phyloP scores from a whole-genome alignment of 805 yeast species.

The Teunomyces cretensis region DNA sequence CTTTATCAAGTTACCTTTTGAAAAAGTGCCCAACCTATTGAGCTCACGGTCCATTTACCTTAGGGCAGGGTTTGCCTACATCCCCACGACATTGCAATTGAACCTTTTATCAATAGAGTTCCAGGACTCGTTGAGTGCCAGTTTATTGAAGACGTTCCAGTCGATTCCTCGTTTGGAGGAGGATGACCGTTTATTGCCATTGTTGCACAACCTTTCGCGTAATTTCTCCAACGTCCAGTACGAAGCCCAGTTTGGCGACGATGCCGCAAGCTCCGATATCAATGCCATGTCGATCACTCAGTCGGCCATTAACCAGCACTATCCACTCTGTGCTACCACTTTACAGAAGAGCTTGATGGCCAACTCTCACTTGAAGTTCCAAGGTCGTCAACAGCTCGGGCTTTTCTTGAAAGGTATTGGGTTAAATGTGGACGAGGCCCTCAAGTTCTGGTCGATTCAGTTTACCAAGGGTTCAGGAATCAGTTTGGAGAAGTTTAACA shows the following conservation, averaged over 20 bases:
- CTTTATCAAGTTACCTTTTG: constrained; percentile 85
- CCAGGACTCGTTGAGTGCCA: constrained; percentile 46
- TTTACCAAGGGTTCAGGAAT: constrained; percentile 59
- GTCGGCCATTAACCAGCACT: constrained; percentile 55
- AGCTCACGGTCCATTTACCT: constrained; percentile 70
- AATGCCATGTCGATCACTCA: constrained; percentile 61
- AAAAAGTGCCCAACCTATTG: constrained; percentile 75
- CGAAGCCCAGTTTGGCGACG: constrained; percentile 38
- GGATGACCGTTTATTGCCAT: constrained; percentile 85
- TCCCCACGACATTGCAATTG: constrained; percentile 79
- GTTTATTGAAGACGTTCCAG: constrained; percentile 68
- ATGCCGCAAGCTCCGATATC: constrained; percentile 41
- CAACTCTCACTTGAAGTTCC: constrained; percentile 74
- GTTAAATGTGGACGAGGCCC: constrained; percentile 79
- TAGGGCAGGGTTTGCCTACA: constrained; percentile 71
- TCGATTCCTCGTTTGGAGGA: constrained; percentile 84
- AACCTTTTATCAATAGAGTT: constrained; percentile 71
- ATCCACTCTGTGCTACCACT: constrained; percentile 78
- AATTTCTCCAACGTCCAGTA: constrained; percentile 48
- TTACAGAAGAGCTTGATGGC: constrained; percentile 60
- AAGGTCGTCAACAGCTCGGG: constrained; percentile 83
- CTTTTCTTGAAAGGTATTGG: constrained; percentile 90
- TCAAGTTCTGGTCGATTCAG: constrained; percentile 77
- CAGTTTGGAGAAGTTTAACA: constrained; percentile 73
- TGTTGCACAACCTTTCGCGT: constrained; percentile 72